These are phyloP conservation scores for Rhizophagus sp. DNA, from an alignment of 192 early-diverging fungal species.

Conservation along the genomic window DNA sequence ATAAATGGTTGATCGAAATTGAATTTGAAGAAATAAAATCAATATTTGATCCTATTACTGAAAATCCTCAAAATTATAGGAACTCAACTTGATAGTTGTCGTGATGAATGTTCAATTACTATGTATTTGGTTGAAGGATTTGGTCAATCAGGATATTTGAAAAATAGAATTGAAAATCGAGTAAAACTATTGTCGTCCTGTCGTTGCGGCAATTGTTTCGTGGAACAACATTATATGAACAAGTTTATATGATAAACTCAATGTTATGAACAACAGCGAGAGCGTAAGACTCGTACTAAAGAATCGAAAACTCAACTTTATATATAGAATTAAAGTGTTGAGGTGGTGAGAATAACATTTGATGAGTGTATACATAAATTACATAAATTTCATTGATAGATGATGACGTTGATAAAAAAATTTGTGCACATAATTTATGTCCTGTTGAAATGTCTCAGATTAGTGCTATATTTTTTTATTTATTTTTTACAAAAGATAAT, in stretches of 20 bases:
- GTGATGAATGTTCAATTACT: slow-evolving; percentile 38
- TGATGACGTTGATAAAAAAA: neutral
- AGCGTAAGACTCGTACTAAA: too few species aligned
- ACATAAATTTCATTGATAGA: too few species aligned
- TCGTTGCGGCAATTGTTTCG: slow-evolving; percentile 53
- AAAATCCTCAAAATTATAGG: slow-evolving; percentile 51
- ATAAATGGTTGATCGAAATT: slow-evolving; percentile 20
- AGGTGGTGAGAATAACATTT: too few species aligned
- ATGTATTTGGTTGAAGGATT: slow-evolving; percentile 62
- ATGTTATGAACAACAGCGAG: too few species aligned
- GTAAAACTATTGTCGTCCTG: slow-evolving; percentile 50
- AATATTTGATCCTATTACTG: slow-evolving; percentile 56
- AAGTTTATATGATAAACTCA: neutral
- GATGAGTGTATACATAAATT: too few species aligned
- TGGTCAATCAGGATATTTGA: slow-evolving; percentile 55
- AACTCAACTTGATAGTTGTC: slow-evolving; percentile 47
- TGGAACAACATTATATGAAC: slow-evolving; percentile 55
- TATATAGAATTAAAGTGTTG: too few species aligned
- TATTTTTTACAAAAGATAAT: neutral
- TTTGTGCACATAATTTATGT: neutral
- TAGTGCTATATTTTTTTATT: neutral
- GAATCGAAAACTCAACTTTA: too few species aligned
- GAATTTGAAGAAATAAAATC: neutral
- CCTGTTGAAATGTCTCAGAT: neutral
- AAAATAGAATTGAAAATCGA: slow-evolving; percentile 49